Percentiles rank a stretch among this genome's conserved stretches.
These are phyloP conservation scores for Ophidiomyces ophidiicola DNA, from an alignment of 2,329 filamentous ascomycete species.

Conservation along the genomic window DNA sequence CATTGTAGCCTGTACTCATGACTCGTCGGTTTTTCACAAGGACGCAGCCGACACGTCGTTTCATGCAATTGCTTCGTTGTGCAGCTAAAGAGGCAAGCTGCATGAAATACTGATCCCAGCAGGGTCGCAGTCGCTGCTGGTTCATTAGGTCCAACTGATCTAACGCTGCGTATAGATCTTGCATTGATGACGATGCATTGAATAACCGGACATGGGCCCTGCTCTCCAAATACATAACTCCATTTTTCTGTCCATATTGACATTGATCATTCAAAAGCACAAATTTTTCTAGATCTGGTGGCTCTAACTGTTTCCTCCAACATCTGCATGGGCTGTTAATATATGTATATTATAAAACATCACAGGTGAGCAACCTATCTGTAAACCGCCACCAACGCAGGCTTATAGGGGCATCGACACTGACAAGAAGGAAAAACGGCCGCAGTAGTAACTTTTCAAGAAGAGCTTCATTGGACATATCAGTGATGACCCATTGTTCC, in stretches of 20 bases:
- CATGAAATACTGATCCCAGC: constrained; percentile 99
- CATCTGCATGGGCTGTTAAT: constrained; percentile 33
- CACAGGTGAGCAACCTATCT: constrained; percentile 19
- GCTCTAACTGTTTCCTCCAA: constrained; percentile 34
- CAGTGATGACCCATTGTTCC: constrained; percentile 71
- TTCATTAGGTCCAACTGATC: constrained; percentile 64
- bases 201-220: constrained; percentile 73
- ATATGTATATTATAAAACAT: no score
- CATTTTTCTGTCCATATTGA: constrained; percentile 54
- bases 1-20: constrained; percentile 93
- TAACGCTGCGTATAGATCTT: constrained; percentile 60
- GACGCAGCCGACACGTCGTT: constrained; percentile 87
- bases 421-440: constrained; percentile 87
- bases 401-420: constrained; percentile 77
- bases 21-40: constrained; percentile 76
- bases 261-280: constrained; percentile 57
- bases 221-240: constrained; percentile 64
- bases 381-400: constrained; percentile 72
- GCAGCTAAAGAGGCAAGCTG: constrained; percentile 83
- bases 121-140: constrained; percentile 66
- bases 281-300: constrained; percentile 47
- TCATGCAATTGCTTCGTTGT: constrained; percentile 94
- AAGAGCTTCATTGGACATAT: constrained; percentile 59
- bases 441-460: constrained; percentile 65
- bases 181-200: constrained; percentile 64